Evolutionary conservation across 179 eudicot species (phyloP).

Genomic region (Nepenthes alata): DNA sequence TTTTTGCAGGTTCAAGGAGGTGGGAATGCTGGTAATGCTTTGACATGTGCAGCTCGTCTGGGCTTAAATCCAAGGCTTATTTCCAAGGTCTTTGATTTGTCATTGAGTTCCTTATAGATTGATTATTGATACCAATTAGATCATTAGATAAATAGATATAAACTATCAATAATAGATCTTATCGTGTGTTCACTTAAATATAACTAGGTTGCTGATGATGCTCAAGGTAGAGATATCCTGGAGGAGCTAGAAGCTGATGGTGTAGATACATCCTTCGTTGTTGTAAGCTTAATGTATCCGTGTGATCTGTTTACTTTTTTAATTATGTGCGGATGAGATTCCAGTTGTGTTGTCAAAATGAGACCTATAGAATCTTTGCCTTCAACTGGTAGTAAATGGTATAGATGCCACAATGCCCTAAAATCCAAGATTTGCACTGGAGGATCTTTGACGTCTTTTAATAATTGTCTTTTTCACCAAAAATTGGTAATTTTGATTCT

Average conservation of each 20-base stretch:
- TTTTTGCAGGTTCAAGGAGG: conserved; percentile 76
- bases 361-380: too few relatives aligned
- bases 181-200: conserved; percentile 5
- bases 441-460: too few relatives aligned
- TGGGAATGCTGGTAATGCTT: conserved; percentile 87
- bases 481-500: too few relatives aligned
- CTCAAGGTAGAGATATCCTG: conserved; percentile 78
- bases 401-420: too few relatives aligned
- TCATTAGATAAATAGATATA: background rate
- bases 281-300: conserved; percentile 29
- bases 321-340: background rate
- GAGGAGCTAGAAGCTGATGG: conserved; percentile 86
- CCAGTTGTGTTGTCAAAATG: background rate
- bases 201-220: conserved; percentile 79
- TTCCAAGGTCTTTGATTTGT: conserved; percentile 49
- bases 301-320: background rate
- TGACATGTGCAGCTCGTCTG: conserved; percentile 86
- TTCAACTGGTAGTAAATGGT: too few relatives aligned
- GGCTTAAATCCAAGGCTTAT: conserved; percentile 72
- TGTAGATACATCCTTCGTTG: conserved; percentile 70
- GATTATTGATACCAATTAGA: too few relatives aligned
- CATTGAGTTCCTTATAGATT: background rate
- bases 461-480: too few relatives aligned
- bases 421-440: too few relatives aligned
- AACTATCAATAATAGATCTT: background rate